Evolutionary conservation across 2,329 filamentous ascomycete species (phyloP), one percentile per base, ranked within the genome.

Genomic region (Alternaria ethzedia): DNA sequence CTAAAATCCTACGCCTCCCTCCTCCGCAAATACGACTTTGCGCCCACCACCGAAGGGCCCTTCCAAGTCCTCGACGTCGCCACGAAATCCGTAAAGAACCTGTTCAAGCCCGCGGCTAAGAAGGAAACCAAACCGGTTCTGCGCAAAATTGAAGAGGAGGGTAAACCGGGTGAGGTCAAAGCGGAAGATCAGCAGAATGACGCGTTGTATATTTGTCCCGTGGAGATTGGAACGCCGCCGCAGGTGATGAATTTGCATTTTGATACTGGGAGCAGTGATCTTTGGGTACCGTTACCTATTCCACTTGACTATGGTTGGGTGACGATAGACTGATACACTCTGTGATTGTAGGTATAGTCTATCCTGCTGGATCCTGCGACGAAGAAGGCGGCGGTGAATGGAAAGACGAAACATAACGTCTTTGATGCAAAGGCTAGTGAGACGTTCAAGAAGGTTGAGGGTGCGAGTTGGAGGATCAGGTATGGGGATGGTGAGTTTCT

Each of bases 221-320:
- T 92, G 25, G 74, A 80, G 13, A 89, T 93, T 64, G 91, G 91
- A 26, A 89, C 86, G 2, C 90, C 90, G 15, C 78, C 84, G 2
- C 90, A 92, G 80, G 87, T 58, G 11, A 60, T 82, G 57, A 85
- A 84, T 66, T 77, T 92, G 13, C 86, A 91, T 72, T 91, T 92
- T 65, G 90, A 93, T 75, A 91, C 90, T 43, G 90, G 90, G 20
- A 91, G 88, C 11, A 85, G 89, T 20, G 90, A 92, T 81, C 82
- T 91, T 21, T 92, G 89, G 90, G 81, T 88, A 51, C 25, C 25
- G 25, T 26, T 26, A 26, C 3, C 3, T 26, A 2, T 26, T 26
- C 25, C 25, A 26, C 25, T 26, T 12, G 20, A 50, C 11, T 15
- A 4, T 4, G 15, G 25, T 26, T 26, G 25, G 25, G 25, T 26